phyloP scores from a whole-genome alignment of 108 stramenopile species.

The Licmophora abbreviata region DNA sequence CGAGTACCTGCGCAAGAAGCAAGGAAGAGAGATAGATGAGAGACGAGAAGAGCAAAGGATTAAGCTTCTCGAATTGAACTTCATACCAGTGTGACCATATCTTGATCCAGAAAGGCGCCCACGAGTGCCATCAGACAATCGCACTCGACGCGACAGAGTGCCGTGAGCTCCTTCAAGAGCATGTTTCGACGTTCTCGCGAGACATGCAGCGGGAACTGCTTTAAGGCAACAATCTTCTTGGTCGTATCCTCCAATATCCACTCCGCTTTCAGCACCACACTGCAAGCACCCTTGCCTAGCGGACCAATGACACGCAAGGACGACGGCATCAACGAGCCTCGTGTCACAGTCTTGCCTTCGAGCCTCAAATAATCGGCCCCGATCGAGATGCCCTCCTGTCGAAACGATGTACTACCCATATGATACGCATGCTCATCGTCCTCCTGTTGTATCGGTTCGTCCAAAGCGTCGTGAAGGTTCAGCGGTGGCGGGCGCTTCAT shows the following conservation, averaged over 20 bases:
- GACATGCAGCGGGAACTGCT: conserved; percentile 30
- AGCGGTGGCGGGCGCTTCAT: too few species aligned
- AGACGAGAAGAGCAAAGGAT: too few species aligned
- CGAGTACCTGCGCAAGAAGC: too few species aligned
- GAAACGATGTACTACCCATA: conserved; percentile 45
- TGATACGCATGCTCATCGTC: too few species aligned
- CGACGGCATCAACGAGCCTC: conserved; percentile 19
- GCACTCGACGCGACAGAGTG: conserved; percentile 44
- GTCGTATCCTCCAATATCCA: conserved; percentile 13
- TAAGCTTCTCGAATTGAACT: too few species aligned
- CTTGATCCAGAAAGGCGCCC: conserved; percentile 62
- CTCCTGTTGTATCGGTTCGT: too few species aligned
- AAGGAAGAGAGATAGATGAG: too few species aligned
- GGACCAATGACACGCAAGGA: conserved; percentile 25
- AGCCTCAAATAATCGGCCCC: conserved; percentile 66
- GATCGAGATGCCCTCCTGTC: conserved; percentile 67
- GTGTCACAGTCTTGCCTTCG: conserved; percentile 43
- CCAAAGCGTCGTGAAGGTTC: too few species aligned
- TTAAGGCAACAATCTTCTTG: conserved; percentile 21
- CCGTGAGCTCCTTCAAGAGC: conserved; percentile 60
- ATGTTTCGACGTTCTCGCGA: conserved; percentile 33
- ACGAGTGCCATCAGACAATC: conserved; percentile 59
- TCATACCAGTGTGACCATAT: conserved; percentile 43
- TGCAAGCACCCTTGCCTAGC: conserved; percentile 62
- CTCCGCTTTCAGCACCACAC: conserved; percentile 41